phyloP scores from a whole-genome alignment of 441 rosid species.

The Populus trichocarpa region DNA sequence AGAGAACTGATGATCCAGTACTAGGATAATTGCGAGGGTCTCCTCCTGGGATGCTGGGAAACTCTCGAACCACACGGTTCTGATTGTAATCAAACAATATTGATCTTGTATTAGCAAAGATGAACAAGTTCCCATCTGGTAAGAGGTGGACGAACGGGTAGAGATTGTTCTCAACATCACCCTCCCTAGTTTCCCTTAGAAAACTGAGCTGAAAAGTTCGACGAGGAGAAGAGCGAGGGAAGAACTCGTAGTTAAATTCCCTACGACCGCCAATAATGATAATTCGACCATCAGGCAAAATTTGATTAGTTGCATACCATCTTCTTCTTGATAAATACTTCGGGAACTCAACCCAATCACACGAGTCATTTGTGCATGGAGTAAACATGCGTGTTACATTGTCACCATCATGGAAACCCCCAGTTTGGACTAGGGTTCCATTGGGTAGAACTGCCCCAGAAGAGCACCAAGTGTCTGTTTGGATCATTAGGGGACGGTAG shows the following conservation, averaged over 20 bases:
- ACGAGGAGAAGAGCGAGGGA: conserved; percentile 24
- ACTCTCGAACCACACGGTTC: conserved; percentile 48
- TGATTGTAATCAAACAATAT: conserved; percentile 55
- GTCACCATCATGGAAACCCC: conserved; percentile 80
- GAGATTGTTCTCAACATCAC: conserved; percentile 54
- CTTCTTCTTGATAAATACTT: conserved; percentile 46
- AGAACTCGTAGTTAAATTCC: conserved; percentile 63
- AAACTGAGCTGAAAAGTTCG: conserved; percentile 32
- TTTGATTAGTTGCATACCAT: conserved; percentile 78
- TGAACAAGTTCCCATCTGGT: conserved; percentile 77
- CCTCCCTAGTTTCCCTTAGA: conserved; percentile 47
- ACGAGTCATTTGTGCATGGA: conserved; percentile 40
- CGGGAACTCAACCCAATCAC: conserved; percentile 74
- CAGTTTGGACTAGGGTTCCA: conserved; percentile 72
- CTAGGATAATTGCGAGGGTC: conserved; percentile 82
- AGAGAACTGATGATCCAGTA: conserved; percentile 69
- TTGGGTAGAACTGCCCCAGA: conserved; percentile 65
- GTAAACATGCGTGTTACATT: conserved; percentile 44
- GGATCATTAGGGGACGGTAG: conserved; percentile 57
- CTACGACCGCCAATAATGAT: conserved; percentile 74
- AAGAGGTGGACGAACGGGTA: conserved; percentile 81
- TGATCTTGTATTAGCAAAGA: conserved; percentile 71
- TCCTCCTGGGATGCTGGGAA: conserved; percentile 45
- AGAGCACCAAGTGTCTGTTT: conserved; percentile 89
- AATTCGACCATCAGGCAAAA: conserved; percentile 65